Evolutionary conservation across 1,284 basidiomycete species (phyloP).

Genomic region (Papiliotrema fonsecae): DNA sequence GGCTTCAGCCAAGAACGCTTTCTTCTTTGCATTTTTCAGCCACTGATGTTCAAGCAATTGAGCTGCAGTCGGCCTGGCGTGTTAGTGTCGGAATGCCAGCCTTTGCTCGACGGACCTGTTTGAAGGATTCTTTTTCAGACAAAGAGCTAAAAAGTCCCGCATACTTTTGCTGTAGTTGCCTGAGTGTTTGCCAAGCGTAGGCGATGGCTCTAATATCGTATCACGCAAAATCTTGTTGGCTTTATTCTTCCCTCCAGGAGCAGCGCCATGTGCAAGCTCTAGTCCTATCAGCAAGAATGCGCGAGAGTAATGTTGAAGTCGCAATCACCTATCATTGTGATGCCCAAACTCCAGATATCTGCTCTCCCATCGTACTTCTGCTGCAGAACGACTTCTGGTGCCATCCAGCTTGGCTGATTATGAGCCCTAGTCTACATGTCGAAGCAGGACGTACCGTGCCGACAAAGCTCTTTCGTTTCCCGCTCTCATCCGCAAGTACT

Average conservation of each 20-base stretch:
- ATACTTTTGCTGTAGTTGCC: constrained; percentile 71
- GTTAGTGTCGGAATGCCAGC: background rate
- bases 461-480: constrained; percentile 84
- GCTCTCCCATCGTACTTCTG: constrained; percentile 89
- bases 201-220: constrained; percentile 16
- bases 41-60: constrained; percentile 30
- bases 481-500: constrained; percentile 4
- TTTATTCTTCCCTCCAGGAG: constrained; percentile 18
- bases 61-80: constrained; percentile 20
- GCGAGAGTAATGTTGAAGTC: background rate
- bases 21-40: constrained; percentile 30
- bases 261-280: constrained; percentile 35
- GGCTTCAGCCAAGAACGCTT: constrained; percentile 28
- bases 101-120: constrained; percentile 56
- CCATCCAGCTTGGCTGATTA: constrained; percentile 85
- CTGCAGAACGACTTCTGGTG: constrained; percentile 84
- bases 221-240: constrained; percentile 15
- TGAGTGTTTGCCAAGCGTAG: constrained; percentile 15
- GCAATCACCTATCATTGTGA: constrained; percentile 68
- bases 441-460: constrained; percentile 57
- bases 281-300: background rate
- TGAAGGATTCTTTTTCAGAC: constrained; percentile 72
- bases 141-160: constrained; percentile 79
- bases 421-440: background rate
- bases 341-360: constrained; percentile 94